Evolutionary conservation across 768 basidiomycete species (phyloP), one percentile per base, ranked within the genome.

Genomic region (Hypsizygus marmoreus): DNA sequence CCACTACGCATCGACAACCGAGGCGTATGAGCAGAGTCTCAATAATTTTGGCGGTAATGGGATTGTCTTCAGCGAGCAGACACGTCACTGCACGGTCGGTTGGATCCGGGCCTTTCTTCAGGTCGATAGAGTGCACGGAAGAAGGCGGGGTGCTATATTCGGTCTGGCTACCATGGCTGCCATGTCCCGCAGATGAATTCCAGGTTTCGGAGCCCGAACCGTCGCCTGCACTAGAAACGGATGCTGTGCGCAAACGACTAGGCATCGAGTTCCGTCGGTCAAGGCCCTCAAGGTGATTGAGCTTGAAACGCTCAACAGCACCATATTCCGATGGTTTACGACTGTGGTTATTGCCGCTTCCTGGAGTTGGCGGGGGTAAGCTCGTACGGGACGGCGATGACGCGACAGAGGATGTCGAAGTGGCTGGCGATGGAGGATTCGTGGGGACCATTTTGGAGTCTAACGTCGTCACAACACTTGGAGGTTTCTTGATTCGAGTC

Each of bases 11-110:
- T 13, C 95, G 87, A 65, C 95, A 98, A 1, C 97, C 97, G 49
- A 98, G 80, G 26, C 95, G 85, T 50, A 91, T 88, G 36, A 99
- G 79, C 34, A 98, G 68, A 2, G 95, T 98, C 66, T 97, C 94
- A 38, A 97, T 86, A 38, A 99, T 97, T 73, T 98, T 97, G 24
- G 91, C 90, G 0, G 94, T 95, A 53, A 98, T 97, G 1, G 97
- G 97, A 59, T 99, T 98, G 58, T 98, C 94, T 65, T 98, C 97
- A 1, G 95, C 97, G 26, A 99, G 77, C 20, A 99, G 66, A 59
- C 92, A 94, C 30, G 94, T 97, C 43, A 98, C 86, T n/a, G 87
- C 85, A 30, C 91, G 82, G 62, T 95, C 93, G 46, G 66, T 78
- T n/a, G 80, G 83, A 61, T 91, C 89, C 4, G 84, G 84, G 1